These are phyloP conservation scores for Chrysoporthe austroafricana DNA, from an alignment of 2,329 filamentous ascomycete genomes.

Conservation along the genomic window DNA sequence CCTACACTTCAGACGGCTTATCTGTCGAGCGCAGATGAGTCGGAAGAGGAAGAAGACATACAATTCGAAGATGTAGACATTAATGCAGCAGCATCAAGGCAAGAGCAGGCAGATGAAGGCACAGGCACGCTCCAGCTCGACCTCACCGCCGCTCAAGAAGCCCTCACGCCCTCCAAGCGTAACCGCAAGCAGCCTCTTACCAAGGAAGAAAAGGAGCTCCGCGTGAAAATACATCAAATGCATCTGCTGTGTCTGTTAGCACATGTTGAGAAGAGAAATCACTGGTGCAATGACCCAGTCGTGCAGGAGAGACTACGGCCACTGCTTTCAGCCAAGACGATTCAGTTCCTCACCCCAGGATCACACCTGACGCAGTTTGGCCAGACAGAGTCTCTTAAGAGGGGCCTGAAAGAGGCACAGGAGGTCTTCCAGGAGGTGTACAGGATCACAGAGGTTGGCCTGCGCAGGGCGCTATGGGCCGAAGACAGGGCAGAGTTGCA, in stretches of 20 bases:
- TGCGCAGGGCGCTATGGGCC: constrained; percentile 75
- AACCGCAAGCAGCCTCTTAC: constrained; percentile 55
- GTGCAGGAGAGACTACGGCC: constrained; percentile 69
- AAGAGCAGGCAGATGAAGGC: constrained; percentile 30
- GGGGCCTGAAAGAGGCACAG: constrained; percentile 72
- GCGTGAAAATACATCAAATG: constrained; percentile 81
- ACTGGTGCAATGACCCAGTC: constrained; percentile 81
- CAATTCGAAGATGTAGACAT: constrained; percentile 56
- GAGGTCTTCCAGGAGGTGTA: constrained; percentile 73
- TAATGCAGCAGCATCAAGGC: constrained; percentile 32
- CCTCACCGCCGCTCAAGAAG: constrained; percentile 50
- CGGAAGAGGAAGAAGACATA: constrained; percentile 47
- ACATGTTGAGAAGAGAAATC: constrained; percentile 77
- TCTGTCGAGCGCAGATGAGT: constrained; percentile 51
- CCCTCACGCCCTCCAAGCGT: constrained; percentile 36
- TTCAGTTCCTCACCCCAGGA: constrained; percentile 71
- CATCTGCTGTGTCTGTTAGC: constrained; percentile 83
- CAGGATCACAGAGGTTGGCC: constrained; percentile 69
- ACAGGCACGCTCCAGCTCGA: constrained; percentile 53
- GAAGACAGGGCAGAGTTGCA: constrained; percentile 65
- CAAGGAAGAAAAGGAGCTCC: constrained; percentile 56
- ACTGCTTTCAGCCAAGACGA: constrained; percentile 67
- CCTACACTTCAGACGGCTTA: constrained; percentile 57
- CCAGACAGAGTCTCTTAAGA: constrained; percentile 75
- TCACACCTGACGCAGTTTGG: constrained; percentile 72